Evolutionary conservation across 768 basidiomycete genomes (phyloP).

Genomic region (Lentinula lateritia): DNA sequence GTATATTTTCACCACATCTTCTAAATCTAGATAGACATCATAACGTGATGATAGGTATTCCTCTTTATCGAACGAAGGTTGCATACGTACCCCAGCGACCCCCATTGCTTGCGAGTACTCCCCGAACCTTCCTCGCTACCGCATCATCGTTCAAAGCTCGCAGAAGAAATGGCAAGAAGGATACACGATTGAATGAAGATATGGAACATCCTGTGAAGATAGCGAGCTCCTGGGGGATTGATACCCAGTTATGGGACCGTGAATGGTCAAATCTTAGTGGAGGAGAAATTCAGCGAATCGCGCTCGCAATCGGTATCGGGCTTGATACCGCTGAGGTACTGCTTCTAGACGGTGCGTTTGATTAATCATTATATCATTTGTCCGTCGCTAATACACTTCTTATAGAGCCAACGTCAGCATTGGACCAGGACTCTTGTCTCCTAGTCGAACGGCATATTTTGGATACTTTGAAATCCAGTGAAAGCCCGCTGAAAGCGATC

Average conservation of each 20-base stretch:
- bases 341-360: slow-evolving; percentile 60
- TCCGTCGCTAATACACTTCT: background rate
- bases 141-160: slow-evolving; percentile 40
- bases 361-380: background rate
- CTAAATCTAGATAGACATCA: background rate
- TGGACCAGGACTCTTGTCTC: slow-evolving; percentile 63
- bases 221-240: slow-evolving; percentile 61
- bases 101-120: slow-evolving; percentile 79
- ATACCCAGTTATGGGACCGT: slow-evolving; percentile 67
- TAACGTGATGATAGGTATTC: slow-evolving; percentile 28
- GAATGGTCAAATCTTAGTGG: slow-evolving; percentile 80
- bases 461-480: slow-evolving; percentile 40
- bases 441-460: slow-evolving; percentile 62
- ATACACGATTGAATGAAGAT: slow-evolving; percentile 19
- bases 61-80: slow-evolving; percentile 70
- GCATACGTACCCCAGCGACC: slow-evolving; percentile 88
- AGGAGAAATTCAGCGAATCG: slow-evolving; percentile 83
- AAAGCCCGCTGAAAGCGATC: slow-evolving; percentile 59
- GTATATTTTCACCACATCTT: slow-evolving; percentile 22
- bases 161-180: slow-evolving; percentile 25
- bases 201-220: slow-evolving; percentile 44
- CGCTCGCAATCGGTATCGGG: slow-evolving; percentile 69
- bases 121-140: slow-evolving; percentile 60
- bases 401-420: slow-evolving; percentile 84
- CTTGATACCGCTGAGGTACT: slow-evolving; percentile 74